phyloP scores from a whole-genome alignment of 129 eudicot genomes.

The carrot (Daucus carota) region DNA sequence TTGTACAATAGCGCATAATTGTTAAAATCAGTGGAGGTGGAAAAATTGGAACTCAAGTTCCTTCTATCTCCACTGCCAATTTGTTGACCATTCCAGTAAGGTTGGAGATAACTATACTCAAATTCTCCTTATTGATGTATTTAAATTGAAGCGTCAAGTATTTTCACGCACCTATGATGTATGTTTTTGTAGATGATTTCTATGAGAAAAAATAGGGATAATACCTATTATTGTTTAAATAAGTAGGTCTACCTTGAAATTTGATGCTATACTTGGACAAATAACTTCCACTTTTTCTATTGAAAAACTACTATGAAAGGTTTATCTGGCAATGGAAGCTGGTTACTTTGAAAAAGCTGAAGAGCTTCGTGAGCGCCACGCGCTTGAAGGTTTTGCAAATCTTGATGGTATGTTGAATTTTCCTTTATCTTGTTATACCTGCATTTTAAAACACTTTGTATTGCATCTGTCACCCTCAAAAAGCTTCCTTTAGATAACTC shows the following conservation, averaged over 20 bases:
- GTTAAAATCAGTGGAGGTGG: not conserved
- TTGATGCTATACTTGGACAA: not conserved
- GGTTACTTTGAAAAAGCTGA: slow-evolving; percentile 85
- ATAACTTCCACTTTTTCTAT: not conserved
- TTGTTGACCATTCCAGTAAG: not conserved
- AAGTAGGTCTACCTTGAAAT: not conserved
- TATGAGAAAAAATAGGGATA: slow-evolving; percentile 77
- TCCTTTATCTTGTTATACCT: not conserved
- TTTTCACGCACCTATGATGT: slow-evolving; percentile 13
- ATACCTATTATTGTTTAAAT: slow-evolving; percentile 16
- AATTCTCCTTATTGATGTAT: not conserved
- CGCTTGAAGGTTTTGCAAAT: slow-evolving; percentile 62
- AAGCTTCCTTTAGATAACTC: not conserved
- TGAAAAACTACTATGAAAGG: slow-evolving; percentile 30
- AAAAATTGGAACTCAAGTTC: not conserved
- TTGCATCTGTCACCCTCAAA: not conserved
- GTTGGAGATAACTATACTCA: not conserved
- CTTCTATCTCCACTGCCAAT: not conserved
- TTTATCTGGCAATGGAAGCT: slow-evolving; percentile 97
- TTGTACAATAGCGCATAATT: not conserved
- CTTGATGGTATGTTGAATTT: slow-evolving; percentile 38
- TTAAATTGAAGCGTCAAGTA: not conserved
- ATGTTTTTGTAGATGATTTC: slow-evolving; percentile 72
- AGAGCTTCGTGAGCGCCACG: slow-evolving; percentile 75
- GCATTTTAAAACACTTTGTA: not conserved